Evolutionary conservation across 352 stramenopile genomes (phyloP).

Genomic region (Detonula confervacea): DNA sequence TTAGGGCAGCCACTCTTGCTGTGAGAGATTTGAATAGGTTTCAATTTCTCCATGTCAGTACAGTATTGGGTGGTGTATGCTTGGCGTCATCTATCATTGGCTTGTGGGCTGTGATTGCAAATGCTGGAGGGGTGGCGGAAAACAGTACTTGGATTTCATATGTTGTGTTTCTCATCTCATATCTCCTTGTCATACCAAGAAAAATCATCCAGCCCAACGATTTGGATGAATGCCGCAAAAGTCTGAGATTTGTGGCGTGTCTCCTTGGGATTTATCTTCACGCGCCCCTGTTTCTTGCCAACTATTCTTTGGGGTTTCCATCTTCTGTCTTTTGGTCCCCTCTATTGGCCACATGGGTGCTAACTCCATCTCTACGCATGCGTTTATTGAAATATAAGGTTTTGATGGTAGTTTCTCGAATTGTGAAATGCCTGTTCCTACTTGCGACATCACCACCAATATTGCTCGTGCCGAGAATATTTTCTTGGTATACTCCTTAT

Average conservation of each 20-base stretch:
- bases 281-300: constrained; percentile 68
- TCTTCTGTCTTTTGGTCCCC: constrained; percentile 71
- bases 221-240: constrained; percentile 33
- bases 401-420: background rate
- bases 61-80: constrained; percentile 27
- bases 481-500: constrained; percentile 64
- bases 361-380: constrained; percentile 9
- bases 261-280: constrained; percentile 66
- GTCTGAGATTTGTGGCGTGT: constrained; percentile 67
- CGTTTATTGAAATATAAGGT: constrained; percentile 12
- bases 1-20: constrained; percentile 55
- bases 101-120: constrained; percentile 1
- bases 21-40: constrained; percentile 65
- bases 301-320: constrained; percentile 74
- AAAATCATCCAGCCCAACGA: background rate
- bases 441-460: constrained; percentile 58
- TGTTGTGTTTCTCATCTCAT: constrained; percentile 8
- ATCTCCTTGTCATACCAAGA: constrained; percentile 7
- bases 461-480: constrained; percentile 61
- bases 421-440: constrained; percentile 32
- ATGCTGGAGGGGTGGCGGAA: background rate
- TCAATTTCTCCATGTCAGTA: constrained; percentile 47
- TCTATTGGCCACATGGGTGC: constrained; percentile 65
- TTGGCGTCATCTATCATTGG: constrained; percentile 27
- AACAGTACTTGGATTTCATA: background rate